Evolutionary conservation across 768 basidiomycete genomes (phyloP).

Genomic region (Mycena vulgaris): DNA sequence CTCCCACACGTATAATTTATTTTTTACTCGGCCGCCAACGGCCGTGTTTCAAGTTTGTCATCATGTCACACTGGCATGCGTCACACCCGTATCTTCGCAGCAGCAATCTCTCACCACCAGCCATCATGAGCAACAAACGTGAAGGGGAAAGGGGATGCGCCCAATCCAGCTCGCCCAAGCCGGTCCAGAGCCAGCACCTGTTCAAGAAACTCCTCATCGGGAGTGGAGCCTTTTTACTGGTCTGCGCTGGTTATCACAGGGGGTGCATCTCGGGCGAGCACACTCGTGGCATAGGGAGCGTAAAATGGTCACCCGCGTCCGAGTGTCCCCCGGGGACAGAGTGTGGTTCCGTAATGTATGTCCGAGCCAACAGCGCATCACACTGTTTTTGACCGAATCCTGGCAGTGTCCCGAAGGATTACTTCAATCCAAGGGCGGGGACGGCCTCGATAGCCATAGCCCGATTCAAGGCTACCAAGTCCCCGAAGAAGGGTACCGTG

Average conservation of each 20-base stretch:
- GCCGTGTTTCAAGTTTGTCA: too few relatives aligned
- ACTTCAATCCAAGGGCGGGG: slow-evolving; percentile 39
- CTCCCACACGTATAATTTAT: too few relatives aligned
- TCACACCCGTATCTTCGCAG: too few relatives aligned
- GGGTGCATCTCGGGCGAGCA: not conserved
- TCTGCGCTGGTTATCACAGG: not conserved
- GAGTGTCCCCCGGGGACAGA: slow-evolving; percentile 14
- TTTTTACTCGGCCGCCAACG: too few relatives aligned
- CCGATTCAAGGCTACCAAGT: slow-evolving; percentile 36
- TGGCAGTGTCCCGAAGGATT: slow-evolving; percentile 45
- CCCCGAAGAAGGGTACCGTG: slow-evolving; percentile 40
- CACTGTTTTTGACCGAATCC: not conserved
- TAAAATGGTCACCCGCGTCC: slow-evolving; percentile 11
- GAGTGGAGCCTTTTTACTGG: not conserved
- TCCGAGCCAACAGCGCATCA: not conserved
- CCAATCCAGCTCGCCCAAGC: too few relatives aligned
- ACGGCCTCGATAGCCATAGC: slow-evolving; percentile 41
- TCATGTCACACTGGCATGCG: too few relatives aligned
- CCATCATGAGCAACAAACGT: too few relatives aligned
- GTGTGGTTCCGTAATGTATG: slow-evolving; percentile 7
- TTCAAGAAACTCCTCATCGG: too few relatives aligned
- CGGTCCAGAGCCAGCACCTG: too few relatives aligned
- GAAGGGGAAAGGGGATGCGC: too few relatives aligned
- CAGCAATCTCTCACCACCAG: too few relatives aligned
- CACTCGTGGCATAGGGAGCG: not conserved